Percentiles rank a stretch among this genome's conserved stretches.
Conservation (phyloP, 306 rosid genomes). For the Canavalia ensiformis region DNA sequence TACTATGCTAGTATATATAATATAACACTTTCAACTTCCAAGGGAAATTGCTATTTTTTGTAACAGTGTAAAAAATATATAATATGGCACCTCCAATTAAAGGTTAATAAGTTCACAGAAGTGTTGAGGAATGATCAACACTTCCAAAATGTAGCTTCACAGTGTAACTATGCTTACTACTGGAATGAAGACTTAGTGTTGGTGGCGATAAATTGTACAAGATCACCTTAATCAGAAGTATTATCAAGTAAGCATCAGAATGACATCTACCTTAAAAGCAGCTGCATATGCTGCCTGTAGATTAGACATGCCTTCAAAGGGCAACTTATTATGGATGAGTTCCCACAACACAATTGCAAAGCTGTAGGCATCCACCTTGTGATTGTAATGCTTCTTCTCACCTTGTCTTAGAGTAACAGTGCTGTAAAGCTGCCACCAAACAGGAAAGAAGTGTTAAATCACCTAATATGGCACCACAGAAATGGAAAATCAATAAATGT, state of each 20-base stretch:
- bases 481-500: constrained; percentile 5
- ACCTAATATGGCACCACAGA: constrained; percentile 28
- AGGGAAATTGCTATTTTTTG: neutral
- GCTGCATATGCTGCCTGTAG: constrained; percentile 98
- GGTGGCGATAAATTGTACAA: constrained; percentile 8
- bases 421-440: constrained; percentile 85
- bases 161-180: neutral
- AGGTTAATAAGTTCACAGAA: neutral
- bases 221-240: constrained; percentile 11
- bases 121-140: neutral
- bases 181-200: neutral
- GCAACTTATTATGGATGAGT: constrained; percentile 88
- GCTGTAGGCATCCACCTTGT: constrained; percentile 96
- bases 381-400: constrained; percentile 95
- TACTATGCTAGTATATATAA: no score
- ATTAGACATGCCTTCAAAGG: constrained; percentile 99
- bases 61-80: neutral
- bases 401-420: constrained; percentile 96
- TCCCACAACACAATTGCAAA: constrained; percentile 98
- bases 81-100: neutral
- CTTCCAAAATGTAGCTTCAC: constrained; percentile 9
- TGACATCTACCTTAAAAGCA: constrained; percentile 83
- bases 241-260: constrained; percentile 13
- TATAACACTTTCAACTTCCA: neutral
- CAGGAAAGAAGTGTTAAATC: constrained; percentile 36